Percentiles rank a stretch among this genome's conserved stretches.
Evolutionary conservation across 2,329 filamentous ascomycete species (phyloP).

Genomic region (Zymoseptoria brevis): DNA sequence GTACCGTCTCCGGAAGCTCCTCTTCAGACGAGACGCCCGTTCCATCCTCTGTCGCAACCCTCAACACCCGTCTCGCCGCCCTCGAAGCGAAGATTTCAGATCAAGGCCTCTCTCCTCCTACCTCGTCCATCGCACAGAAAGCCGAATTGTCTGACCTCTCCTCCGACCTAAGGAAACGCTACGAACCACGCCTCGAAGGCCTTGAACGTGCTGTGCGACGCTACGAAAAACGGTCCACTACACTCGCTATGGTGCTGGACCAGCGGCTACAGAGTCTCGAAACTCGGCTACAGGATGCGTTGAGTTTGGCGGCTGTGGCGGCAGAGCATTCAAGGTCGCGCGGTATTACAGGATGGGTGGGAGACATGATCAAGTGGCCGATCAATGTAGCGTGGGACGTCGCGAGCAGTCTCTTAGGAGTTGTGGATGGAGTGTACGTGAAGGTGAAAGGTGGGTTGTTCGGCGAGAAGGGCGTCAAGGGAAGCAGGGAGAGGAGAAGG

Average conservation of each 20-base stretch:
- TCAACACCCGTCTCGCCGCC: slow-evolving; percentile 23
- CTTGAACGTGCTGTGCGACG: slow-evolving; percentile 80
- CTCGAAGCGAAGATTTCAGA: slow-evolving; percentile 26
- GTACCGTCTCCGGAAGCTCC: slow-evolving; percentile 45
- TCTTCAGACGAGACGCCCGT: slow-evolving; percentile 28
- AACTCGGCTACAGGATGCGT: slow-evolving; percentile 62
- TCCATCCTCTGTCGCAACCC: slow-evolving; percentile 9
- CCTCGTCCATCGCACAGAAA: slow-evolving; percentile 23
- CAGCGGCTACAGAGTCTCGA: slow-evolving; percentile 66
- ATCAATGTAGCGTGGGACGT: slow-evolving; percentile 16
- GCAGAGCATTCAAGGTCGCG: slow-evolving; percentile 37
- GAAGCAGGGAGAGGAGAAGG: neutral
- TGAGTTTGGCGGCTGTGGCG: slow-evolving; percentile 72
- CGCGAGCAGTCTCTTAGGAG: slow-evolving; percentile 12
- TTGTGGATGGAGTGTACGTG: slow-evolving; percentile 19
- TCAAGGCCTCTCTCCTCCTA: slow-evolving; percentile 20
- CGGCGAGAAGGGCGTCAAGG: slow-evolving; percentile 2
- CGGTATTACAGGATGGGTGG: slow-evolving; percentile 14
- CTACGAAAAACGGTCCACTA: slow-evolving; percentile 80
- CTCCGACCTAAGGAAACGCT: slow-evolving; percentile 53
- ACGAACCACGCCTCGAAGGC: slow-evolving; percentile 78
- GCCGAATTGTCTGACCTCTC: slow-evolving; percentile 26
- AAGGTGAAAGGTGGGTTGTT: slow-evolving; percentile 17
- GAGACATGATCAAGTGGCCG: slow-evolving; percentile 15
- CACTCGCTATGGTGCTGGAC: slow-evolving; percentile 69